Percentiles rank a stretch among this genome's conserved stretches.
phyloP scores from a whole-genome alignment of 352 stramenopile genomes.

The Pythium scleroteichum region DNA sequence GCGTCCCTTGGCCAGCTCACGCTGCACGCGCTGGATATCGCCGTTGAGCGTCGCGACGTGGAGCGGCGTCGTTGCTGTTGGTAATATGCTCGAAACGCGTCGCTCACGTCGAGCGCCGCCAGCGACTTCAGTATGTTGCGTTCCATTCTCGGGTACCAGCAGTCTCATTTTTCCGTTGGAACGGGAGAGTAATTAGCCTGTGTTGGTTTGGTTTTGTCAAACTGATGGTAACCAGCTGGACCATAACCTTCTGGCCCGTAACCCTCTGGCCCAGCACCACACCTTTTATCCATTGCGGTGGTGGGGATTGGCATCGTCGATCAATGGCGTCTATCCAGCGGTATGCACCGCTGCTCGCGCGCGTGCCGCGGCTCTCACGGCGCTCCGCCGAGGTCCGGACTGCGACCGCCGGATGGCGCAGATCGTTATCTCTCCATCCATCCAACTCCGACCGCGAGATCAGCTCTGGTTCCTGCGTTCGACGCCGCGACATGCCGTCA shows the following conservation, averaged over 20 bases:
- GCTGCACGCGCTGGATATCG: slow-evolving; percentile 1
- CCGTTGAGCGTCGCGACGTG: slow-evolving; percentile 26
- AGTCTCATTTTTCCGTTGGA: no score
- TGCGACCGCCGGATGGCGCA: not conserved
- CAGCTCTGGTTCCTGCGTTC: not conserved
- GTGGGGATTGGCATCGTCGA: slow-evolving; percentile 7
- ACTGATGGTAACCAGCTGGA: not conserved
- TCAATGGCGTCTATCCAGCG: slow-evolving; percentile 17
- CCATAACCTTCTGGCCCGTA: slow-evolving; percentile 6
- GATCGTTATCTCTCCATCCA: not conserved
- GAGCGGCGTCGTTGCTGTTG: slow-evolving; percentile 17
- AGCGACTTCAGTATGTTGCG: slow-evolving; percentile 8
- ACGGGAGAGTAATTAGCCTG: not conserved
- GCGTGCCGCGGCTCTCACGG: slow-evolving; percentile 14
- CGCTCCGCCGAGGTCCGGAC: not conserved
- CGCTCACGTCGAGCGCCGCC: slow-evolving; percentile 19
- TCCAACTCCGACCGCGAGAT: slow-evolving; percentile 3
- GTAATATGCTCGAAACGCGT: slow-evolving; percentile 23
- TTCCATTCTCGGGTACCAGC: no score
- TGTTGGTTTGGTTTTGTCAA: not conserved
- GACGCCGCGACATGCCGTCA: not conserved
- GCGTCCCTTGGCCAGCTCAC: slow-evolving; percentile 4
- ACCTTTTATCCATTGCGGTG: slow-evolving; percentile 24
- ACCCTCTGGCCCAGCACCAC: slow-evolving; percentile 8
- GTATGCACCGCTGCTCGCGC: slow-evolving; percentile 16